A percentile compares a stretch with the other conserved stretches of the same genome.
phyloP scores from a whole-genome alignment of 345 rosid species.

The Gynandropsis gynandra region DNA sequence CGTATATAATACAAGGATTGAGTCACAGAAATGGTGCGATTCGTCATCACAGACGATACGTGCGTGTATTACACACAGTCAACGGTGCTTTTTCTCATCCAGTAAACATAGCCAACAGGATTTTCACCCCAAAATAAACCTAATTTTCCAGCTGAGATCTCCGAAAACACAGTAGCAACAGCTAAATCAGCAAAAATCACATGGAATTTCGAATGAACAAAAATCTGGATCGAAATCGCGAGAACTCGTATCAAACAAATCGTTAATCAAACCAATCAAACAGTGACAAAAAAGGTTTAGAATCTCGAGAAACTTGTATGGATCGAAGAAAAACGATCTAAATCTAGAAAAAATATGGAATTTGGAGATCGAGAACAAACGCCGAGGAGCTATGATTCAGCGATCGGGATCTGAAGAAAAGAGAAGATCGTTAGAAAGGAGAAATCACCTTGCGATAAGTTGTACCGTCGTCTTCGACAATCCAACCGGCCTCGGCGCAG shows the following conservation, averaged over 20 bases:
- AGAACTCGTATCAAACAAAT: background rate
- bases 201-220: background rate
- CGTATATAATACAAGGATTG: background rate
- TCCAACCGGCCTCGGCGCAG: slow-evolving; percentile 87
- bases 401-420: background rate
- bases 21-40: background rate
- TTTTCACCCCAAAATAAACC: too few relatives aligned
- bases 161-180: too few relatives aligned
- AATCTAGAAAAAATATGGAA: background rate
- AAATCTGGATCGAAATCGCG: background rate
- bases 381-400: slow-evolving; percentile 3
- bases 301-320: background rate
- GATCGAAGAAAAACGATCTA: background rate
- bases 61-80: too few relatives aligned
- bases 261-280: slow-evolving; percentile 15
- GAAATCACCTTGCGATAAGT: slow-evolving; percentile 74
- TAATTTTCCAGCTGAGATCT: too few relatives aligned
- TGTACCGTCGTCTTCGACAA: slow-evolving; percentile 88
- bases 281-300: slow-evolving; percentile 10
- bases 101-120: too few relatives aligned
- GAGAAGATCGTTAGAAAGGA: background rate
- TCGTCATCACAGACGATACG: background rate
- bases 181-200: background rate
- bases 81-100: too few relatives aligned
- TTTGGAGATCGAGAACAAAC: background rate